Evolutionary conservation across 148 eudicot species (phyloP).

Genomic region (Limonium bicolor): DNA sequence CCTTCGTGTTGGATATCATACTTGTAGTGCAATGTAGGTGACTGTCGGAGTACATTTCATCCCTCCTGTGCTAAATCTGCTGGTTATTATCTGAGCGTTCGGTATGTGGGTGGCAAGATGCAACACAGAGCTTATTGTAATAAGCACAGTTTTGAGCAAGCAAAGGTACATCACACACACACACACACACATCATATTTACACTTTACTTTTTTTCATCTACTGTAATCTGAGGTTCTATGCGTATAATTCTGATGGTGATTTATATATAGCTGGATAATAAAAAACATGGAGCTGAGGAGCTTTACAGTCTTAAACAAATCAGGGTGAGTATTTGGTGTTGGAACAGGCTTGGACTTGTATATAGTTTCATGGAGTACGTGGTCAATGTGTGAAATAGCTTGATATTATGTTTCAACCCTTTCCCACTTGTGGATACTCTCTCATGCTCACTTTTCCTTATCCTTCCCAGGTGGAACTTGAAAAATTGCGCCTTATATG

Average conservation of each 20-base stretch:
- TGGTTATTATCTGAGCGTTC: conserved; percentile 60
- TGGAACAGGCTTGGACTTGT: too few relatives aligned
- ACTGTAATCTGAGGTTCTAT: too few relatives aligned
- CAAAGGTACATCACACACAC: conserved; percentile 59
- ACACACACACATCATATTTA: too few relatives aligned
- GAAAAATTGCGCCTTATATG: conserved; percentile 91
- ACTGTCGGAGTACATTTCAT: conserved; percentile 76
- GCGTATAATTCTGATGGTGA: conserved; percentile 3
- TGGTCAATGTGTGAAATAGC: too few relatives aligned
- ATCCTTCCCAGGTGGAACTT: conserved; percentile 61
- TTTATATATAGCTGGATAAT: conserved; percentile 40
- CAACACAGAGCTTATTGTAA: conserved; percentile 88
- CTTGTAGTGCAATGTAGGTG: conserved; percentile 80
- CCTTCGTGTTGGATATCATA: conserved; percentile 5
- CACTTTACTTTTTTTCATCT: too few relatives aligned
- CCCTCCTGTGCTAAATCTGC: conserved; percentile 89
- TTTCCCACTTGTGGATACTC: too few relatives aligned
- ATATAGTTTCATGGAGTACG: too few relatives aligned
- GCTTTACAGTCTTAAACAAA: conserved; percentile 61
- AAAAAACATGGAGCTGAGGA: conserved; percentile 79
- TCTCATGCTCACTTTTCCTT: too few relatives aligned
- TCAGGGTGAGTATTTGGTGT: conserved; percentile 51
- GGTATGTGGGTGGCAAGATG: conserved; percentile 52
- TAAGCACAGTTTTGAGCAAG: conserved; percentile 81
- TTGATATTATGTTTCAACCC: too few relatives aligned